Base-by-base conservation (phyloP, 2,329 filamentous ascomycete species). In the Colletotrichum eleusines region DNA sequence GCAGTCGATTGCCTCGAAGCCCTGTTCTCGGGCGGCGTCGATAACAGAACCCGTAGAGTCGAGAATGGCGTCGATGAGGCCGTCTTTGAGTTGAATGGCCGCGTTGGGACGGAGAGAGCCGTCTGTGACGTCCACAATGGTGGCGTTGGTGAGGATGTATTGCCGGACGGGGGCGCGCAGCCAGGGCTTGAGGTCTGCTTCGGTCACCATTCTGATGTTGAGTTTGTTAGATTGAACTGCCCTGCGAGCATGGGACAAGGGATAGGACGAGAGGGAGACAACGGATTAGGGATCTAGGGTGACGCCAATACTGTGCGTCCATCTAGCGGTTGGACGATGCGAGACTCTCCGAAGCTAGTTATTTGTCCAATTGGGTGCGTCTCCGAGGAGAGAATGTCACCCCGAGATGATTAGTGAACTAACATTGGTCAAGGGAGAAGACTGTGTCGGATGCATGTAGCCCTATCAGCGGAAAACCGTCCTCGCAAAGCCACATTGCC, bases 121-220 rank as follows among this genome's bases (percentile, higher is more conserved):
- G 1, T 73, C 73, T 11, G 77, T 75, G 0, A 81, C 73, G 69
- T 87, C 82, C 48, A 87, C 77, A 33, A 87, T 71, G 61, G 80
- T 83, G 50, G 83, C 83, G 68, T 86, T 84, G 12, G 76, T 76
- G 57, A 87, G 81, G 20, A 82, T 74, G 60, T 81, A 81, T 0
- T 65, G 73, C 58, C 73, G 76, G 40, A 76, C 77, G 0, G 74
- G 75, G 1, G 78, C 76, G 1, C 78, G 74, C 20, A 76, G 77
- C 80, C 80, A 81, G 1, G 80, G 80, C 69, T 79, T 81, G 68
- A 78, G 73, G 18, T 78, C 66, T 50, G 73, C 75, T 62, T 75
- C 74, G 35, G 72, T 63, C 11, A 75, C 74, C 75, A 77, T 77
- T 31, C 23, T 68, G 12, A 40, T 18, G 20, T 35, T 54, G 11